Evolutionary conservation across 2,329 filamentous ascomycete species (phyloP).

Genomic region (Aotearoamyces nothofagi): DNA sequence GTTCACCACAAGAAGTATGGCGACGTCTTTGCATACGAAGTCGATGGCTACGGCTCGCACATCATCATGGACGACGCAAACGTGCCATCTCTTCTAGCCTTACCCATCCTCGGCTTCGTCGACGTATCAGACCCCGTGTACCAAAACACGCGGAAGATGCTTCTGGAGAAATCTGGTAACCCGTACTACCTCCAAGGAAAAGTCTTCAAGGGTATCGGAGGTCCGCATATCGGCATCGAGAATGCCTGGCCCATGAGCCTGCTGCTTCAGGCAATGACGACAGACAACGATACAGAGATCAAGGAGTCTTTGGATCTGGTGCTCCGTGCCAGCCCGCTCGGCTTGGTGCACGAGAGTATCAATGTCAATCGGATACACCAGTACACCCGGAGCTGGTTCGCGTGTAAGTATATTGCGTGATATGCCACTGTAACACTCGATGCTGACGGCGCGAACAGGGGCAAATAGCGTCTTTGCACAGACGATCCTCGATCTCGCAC

Average conservation of each 20-base stretch:
- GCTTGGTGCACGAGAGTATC: constrained; percentile 83
- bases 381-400: constrained; percentile 90
- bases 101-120: constrained; percentile 68
- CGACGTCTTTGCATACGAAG: constrained; percentile 72
- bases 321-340: constrained; percentile 57
- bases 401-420: constrained; percentile 47
- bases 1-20: constrained; percentile 62
- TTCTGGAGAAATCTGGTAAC: constrained; percentile 33
- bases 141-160: constrained; percentile 71
- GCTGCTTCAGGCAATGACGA: constrained; percentile 81
- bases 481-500: constrained; percentile 79
- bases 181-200: constrained; percentile 74
- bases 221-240: constrained; percentile 66
- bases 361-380: constrained; percentile 54
- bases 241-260: constrained; percentile 97
- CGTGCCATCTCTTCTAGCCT: constrained; percentile 62
- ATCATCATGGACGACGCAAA: constrained; percentile 88
- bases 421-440: too few relatives aligned
- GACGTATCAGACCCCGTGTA: constrained; percentile 53
- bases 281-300: constrained; percentile 73
- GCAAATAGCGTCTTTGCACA: constrained; percentile 93
- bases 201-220: constrained; percentile 78
- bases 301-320: constrained; percentile 56
- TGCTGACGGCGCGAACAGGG: too few relatives aligned
- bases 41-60: constrained; percentile 70